phyloP scores from a whole-genome alignment of 176 grass and related monocot species.

The Chrysopogon serrulatus region DNA sequence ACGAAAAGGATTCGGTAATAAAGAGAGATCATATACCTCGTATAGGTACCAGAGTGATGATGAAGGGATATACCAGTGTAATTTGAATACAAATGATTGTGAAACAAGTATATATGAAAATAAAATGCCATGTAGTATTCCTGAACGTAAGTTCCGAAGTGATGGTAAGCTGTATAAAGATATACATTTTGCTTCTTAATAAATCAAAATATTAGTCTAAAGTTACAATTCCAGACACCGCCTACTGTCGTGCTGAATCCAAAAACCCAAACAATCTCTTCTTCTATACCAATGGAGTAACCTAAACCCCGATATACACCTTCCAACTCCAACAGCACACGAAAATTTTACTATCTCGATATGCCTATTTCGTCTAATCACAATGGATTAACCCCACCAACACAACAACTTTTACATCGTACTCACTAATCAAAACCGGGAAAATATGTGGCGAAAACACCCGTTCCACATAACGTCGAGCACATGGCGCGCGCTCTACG shows the following conservation, averaged over 20 bases:
- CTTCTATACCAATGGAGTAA: conserved; percentile 35
- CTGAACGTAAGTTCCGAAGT: neutral
- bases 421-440: neutral
- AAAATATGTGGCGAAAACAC: neutral
- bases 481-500: neutral
- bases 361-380: conserved; percentile 32
- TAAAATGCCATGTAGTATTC: neutral
- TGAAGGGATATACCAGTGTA: neutral
- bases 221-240: conserved; percentile 25
- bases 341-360: conserved; percentile 24
- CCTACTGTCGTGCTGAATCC: neutral
- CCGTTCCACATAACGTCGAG: conserved; percentile 22
- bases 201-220: conserved; percentile 25
- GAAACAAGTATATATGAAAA: neutral
- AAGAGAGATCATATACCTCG: neutral
- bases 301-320: conserved; percentile 37
- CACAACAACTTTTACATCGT: conserved; percentile 33
- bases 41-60: neutral
- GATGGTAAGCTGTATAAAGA: neutral
- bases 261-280: conserved; percentile 9
- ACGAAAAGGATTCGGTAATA: neutral
- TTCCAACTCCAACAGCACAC: conserved; percentile 6
- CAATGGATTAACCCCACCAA: conserved; percentile 19
- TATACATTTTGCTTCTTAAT: conserved; percentile 32
- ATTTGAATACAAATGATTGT: neutral